Base-by-base conservation (phyloP, 768 basidiomycete species). In the Trametopsis cervina region DNA sequence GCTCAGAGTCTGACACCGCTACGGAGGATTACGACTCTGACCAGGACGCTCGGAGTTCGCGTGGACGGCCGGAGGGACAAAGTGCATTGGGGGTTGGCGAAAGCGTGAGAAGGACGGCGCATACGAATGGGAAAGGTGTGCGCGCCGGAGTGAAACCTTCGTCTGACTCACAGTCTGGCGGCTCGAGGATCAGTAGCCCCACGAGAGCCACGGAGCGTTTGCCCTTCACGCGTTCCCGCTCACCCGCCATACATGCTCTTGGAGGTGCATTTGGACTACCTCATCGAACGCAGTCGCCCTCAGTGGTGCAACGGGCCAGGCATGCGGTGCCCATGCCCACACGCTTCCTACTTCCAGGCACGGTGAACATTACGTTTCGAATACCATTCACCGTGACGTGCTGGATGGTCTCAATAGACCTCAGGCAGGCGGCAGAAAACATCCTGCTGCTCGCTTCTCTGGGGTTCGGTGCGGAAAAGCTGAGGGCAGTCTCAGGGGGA, bases 141-240 rank as follows among this genome's bases (percentile, higher is more conserved):
- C 23, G 17, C 20, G 23, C 50, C 21, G 44, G 39, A 3, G 47
- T 51, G 11, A 23, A 35, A 35, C 27, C 48, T 1, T 50, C 55
- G 36, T 44, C 54, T 11, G 49, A 57, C 66, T 42, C 68, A 63
- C 49, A 60, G 53, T 51, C 60, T 54, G 50, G 75, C 66, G 25
- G 72, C 65, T 52, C 72, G 61, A 49, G 75, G 69, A 49, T 72
- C 68, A 54, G 62, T 62, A 43, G 65, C 54, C 48, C 68, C 5
- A 60, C 69, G 18, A 58, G 54, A 13, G 53, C 61, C 20, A 55
- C 46, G 59, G 42, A 68, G 60, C 36, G 69, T 61, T 43, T 70
- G 73, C 44, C 77, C 1, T 85, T 88, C 57, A 79, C 84, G 29
- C 81, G 85, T n/a, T 87, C 86, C 5, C 78, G 78, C 18, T 87